phyloP scores from a whole-genome alignment of 2,329 filamentous ascomycete species.

The Colletotrichum plurivorum region DNA sequence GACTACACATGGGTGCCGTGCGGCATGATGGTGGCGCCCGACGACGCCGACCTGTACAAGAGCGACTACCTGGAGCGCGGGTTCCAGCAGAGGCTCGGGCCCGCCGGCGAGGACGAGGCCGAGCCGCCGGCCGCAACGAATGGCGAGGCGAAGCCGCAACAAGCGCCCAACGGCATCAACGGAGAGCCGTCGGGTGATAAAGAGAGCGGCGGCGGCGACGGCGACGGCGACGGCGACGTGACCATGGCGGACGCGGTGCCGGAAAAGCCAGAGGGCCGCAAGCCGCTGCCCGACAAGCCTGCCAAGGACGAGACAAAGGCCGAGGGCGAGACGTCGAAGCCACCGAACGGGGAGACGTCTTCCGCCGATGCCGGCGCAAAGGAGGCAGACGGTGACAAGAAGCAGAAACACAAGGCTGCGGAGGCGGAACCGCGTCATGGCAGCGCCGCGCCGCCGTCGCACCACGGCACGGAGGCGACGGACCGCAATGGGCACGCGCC shows the following conservation, averaged over 20 bases:
- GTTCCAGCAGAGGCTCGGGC: slow-evolving; percentile 45
- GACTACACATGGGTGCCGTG: slow-evolving; percentile 80
- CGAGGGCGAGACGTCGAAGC: slow-evolving; percentile 42
- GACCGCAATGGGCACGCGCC: slow-evolving; percentile 29
- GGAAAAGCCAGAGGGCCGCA: slow-evolving; percentile 20
- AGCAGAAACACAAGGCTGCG: slow-evolving; percentile 35
- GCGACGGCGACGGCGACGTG: slow-evolving; percentile 44
- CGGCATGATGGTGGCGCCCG: slow-evolving; percentile 68
- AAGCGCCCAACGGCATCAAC: slow-evolving; percentile 42
- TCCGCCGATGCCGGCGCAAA: slow-evolving; percentile 24
- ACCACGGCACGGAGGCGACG: neutral
- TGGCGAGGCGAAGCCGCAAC: slow-evolving; percentile 20
- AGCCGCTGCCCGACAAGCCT: slow-evolving; percentile 14
- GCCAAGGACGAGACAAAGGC: slow-evolving; percentile 22
- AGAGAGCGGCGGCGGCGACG: slow-evolving; percentile 41
- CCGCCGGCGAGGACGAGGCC: slow-evolving; percentile 7
- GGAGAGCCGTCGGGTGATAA: slow-evolving; percentile 40
- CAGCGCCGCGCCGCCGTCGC: slow-evolving; percentile 4
- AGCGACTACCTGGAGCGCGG: slow-evolving; percentile 60
- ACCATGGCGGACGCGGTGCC: slow-evolving; percentile 42
- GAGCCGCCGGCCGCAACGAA: slow-evolving; percentile 41
- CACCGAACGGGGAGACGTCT: slow-evolving; percentile 14
- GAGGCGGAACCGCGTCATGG: slow-evolving; percentile 31
- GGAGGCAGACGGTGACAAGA: slow-evolving; percentile 34
- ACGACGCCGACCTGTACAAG: slow-evolving; percentile 69